Conservation (phyloP, 1,284 basidiomycete genomes). For the Puccinia sorghi region DNA sequence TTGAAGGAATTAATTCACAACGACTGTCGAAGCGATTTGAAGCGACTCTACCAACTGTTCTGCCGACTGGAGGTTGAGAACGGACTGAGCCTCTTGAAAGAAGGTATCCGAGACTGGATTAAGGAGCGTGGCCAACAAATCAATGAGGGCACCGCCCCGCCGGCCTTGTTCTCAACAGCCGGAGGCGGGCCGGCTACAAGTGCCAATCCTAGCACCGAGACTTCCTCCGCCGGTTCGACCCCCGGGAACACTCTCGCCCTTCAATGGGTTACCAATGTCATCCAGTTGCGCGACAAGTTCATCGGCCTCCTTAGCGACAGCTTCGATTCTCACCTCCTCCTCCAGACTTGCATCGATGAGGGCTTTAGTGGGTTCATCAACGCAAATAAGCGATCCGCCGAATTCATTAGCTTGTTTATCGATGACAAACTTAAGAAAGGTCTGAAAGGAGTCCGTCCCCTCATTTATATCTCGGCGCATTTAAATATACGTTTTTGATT, state of each 20-base stretch:
- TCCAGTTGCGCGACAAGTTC: conserved; percentile 88
- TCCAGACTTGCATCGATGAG: conserved; percentile 85
- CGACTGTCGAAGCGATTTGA: conserved; percentile 74
- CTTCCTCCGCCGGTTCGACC: conserved; percentile 55
- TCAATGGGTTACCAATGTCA: conserved; percentile 90
- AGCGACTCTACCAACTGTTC: conserved; percentile 78
- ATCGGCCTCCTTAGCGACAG: conserved; percentile 72
- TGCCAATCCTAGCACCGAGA: conserved; percentile 52
- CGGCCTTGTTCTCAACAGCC: conserved; percentile 54
- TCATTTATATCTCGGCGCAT: background rate
- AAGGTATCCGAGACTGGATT: conserved; percentile 74
- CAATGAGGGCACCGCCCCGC: conserved; percentile 63
- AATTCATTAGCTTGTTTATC: conserved; percentile 95
- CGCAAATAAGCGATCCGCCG: conserved; percentile 79
- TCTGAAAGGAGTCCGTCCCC: conserved; percentile 77
- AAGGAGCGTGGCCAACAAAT: conserved; percentile 76
- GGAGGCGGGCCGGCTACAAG: conserved; percentile 58
- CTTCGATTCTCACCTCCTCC: conserved; percentile 72
- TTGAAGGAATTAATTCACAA: conserved; percentile 83
- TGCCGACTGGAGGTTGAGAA: conserved; percentile 65
- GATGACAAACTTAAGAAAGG: conserved; percentile 96
- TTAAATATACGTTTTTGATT: background rate
- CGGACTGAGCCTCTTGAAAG: conserved; percentile 70
- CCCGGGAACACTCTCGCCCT: conserved; percentile 65
- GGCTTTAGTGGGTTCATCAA: conserved; percentile 94